These are phyloP conservation scores for Diplodia intermedia DNA, from an alignment of 2,329 filamentous ascomycete genomes.

Conservation along the genomic window DNA sequence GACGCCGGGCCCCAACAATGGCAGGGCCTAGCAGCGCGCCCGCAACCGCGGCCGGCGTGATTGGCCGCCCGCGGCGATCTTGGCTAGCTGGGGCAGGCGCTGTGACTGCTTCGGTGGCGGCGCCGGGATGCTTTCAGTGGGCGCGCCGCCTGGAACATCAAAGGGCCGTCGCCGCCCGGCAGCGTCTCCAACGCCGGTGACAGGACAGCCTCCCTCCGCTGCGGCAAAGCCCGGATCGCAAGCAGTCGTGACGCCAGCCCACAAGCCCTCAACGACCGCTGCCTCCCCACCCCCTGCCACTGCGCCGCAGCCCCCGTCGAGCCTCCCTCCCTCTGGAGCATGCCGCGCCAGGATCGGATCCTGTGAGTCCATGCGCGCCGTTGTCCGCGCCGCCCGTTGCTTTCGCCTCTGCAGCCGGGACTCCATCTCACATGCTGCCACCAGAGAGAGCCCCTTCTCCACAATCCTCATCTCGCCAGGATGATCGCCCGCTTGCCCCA, in stretches of 20 bases:
- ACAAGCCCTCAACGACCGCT: background rate
- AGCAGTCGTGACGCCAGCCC: constrained; percentile 3
- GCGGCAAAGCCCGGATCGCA: constrained; percentile 11
- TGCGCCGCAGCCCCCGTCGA: background rate
- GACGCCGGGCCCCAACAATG: constrained; percentile 1
- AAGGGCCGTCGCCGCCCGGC: background rate
- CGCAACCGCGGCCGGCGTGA: constrained; percentile 27
- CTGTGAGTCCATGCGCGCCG: constrained; percentile 20
- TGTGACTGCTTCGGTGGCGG: constrained; percentile 32
- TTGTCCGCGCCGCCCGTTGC: constrained; percentile 20
- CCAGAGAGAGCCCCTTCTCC: constrained; percentile 23
- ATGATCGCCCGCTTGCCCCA: constrained; percentile 28
- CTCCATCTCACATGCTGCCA: constrained; percentile 13
- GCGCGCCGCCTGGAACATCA: constrained; percentile 25
- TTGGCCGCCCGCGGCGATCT: constrained; percentile 29
- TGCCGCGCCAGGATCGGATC: constrained; percentile 31
- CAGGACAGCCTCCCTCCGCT: background rate
- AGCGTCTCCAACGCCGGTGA: constrained; percentile 16
- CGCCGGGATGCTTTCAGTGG: constrained; percentile 13
- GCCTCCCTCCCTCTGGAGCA: constrained; percentile 21
- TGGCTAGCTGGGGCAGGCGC: constrained; percentile 26
- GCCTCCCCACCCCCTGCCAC: background rate
- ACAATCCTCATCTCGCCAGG: constrained; percentile 31
- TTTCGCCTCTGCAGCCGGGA: constrained; percentile 3
- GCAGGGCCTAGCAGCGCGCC: constrained; percentile 29